Conservation (phyloP, 441 rosid species). For the Cnidoscolus chayamansa region DNA sequence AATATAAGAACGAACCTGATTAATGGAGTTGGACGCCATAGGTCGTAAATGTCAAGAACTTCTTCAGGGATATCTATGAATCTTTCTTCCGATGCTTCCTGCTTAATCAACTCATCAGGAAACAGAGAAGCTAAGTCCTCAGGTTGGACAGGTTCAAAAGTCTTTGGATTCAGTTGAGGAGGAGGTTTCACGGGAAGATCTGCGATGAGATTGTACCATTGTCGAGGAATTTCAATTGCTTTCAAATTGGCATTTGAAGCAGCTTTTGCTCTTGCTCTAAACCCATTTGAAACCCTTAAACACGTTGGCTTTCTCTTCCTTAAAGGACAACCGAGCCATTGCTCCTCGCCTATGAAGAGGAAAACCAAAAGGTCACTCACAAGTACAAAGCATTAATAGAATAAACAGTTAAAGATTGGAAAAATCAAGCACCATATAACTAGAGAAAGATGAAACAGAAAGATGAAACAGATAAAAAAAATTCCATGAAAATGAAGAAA, state of each 20-base stretch:
- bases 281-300: slow-evolving; percentile 29
- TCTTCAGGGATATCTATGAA: slow-evolving; percentile 83
- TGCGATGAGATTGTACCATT: slow-evolving; percentile 81
- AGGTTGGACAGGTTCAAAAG: slow-evolving; percentile 64
- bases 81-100: slow-evolving; percentile 64
- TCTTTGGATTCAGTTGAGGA: slow-evolving; percentile 73
- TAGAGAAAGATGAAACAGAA: too few species aligned
- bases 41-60: slow-evolving; percentile 70
- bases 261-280: slow-evolving; percentile 30
- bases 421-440: not conserved
- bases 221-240: slow-evolving; percentile 50
- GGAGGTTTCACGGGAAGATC: slow-evolving; percentile 84
- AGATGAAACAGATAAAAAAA: too few species aligned
- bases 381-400: not conserved
- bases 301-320: slow-evolving; percentile 20
- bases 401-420: not conserved
- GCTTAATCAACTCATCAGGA: slow-evolving; percentile 75
- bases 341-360: slow-evolving; percentile 20
- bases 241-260: slow-evolving; percentile 23
- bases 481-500: too few species aligned
- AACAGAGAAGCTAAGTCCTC: slow-evolving; percentile 78
- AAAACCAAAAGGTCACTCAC: not conserved
- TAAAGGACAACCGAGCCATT: slow-evolving; percentile 23
- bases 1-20: slow-evolving; percentile 50
- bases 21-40: slow-evolving; percentile 95